A percentile compares a stretch with the other conserved stretches of the same genome.
phyloP scores from a whole-genome alignment of 1,284 basidiomycete genomes.

The Austroboletus novae-zelandiae region DNA sequence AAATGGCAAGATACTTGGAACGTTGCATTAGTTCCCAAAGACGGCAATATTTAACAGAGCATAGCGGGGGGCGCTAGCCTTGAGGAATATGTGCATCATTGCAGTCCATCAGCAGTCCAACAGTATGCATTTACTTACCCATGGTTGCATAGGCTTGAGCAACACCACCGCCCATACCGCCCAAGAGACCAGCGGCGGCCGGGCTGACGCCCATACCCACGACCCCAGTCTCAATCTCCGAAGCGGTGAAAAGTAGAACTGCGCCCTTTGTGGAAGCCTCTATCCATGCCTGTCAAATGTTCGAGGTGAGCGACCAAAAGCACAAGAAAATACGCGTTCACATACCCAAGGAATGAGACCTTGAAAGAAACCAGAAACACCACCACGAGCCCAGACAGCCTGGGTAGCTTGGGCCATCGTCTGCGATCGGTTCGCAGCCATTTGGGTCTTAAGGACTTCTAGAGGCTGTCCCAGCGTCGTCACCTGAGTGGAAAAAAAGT shows the following conservation, averaged over 20 bases:
- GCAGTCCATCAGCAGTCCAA: slow-evolving; percentile 2
- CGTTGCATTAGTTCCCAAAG: slow-evolving; percentile 11
- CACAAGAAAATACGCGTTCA: slow-evolving; percentile 1
- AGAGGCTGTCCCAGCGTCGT: slow-evolving; percentile 98
- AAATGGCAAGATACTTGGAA: background rate
- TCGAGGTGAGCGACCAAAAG: slow-evolving; percentile 3
- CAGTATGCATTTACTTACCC: slow-evolving; percentile 60
- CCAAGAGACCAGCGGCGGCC: slow-evolving; percentile 84
- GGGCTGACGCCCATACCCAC: slow-evolving; percentile 72
- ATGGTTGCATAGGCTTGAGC: slow-evolving; percentile 99
- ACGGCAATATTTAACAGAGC: slow-evolving; percentile 14
- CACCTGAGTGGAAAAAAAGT: slow-evolving; percentile 52
- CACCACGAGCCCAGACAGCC: slow-evolving; percentile 91
- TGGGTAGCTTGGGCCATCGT: slow-evolving; percentile 85
- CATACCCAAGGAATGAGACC: slow-evolving; percentile 97
- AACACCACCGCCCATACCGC: slow-evolving; percentile 97
- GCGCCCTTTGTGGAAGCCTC: slow-evolving; percentile 99
- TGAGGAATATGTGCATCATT: slow-evolving; percentile 15
- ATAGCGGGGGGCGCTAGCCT: slow-evolving; percentile 21
- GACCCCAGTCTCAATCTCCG: slow-evolving; percentile 84
- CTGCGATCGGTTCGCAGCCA: slow-evolving; percentile 93
- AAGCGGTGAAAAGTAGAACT: slow-evolving; percentile 93
- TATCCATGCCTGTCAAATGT: slow-evolving; percentile 84
- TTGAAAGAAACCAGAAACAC: slow-evolving; percentile 92
- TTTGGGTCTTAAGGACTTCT: slow-evolving; percentile 98